Evolutionary conservation across 2,329 filamentous ascomycete genomes (phyloP), one percentile per base, ranked within the genome.

Genomic region (Aspergillus transmontanensis): DNA sequence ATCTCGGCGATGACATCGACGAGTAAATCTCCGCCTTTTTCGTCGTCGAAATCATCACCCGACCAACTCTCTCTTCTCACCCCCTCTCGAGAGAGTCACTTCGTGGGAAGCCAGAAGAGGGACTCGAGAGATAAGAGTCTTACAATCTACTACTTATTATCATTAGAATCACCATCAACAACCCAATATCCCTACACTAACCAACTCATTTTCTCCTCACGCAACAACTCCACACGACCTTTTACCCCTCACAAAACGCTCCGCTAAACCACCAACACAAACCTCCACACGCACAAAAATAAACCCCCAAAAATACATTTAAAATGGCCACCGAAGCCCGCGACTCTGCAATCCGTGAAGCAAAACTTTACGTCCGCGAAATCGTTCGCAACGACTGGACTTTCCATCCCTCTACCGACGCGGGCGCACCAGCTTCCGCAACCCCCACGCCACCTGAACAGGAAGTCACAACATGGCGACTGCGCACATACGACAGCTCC

Each of bases 331-430:
- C 62, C 45, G 76, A 80, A 36, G 67, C 70, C 57, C 78, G 78
- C 66, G 79, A 80, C 57, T 69, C 72, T 5, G 78, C 79, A 41
- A 74, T 79, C 55, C 77, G 76, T 60, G 75, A 78, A 32, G 78
- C 79, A 32, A 82, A 79, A 65, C 68, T 71, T 30, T 76, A 79
- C 57, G 71, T 82, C 56, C 77, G 74, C 51, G 72, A 77, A 23
- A 72, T 78, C 21, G 73, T 81, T 28, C 77, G 79, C 30, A 76
- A 78, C 63, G 79, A 81, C 71, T 82, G 80, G 80, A 68, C 71
- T 46, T 80, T 75, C 59, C 71, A 77, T 9, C 64, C 69, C 39
- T 69, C 70, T 1, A 58, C 68, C 10, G 66, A 67, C 53, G 45
- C 68, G 6, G 68, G 69, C 28, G 63, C 65, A 43, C 59, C 64